A percentile compares a stretch with the other conserved stretches of the same genome.
Conservation (phyloP, 129 eudicot genomes). For the Flaveria trinervia region DNA sequence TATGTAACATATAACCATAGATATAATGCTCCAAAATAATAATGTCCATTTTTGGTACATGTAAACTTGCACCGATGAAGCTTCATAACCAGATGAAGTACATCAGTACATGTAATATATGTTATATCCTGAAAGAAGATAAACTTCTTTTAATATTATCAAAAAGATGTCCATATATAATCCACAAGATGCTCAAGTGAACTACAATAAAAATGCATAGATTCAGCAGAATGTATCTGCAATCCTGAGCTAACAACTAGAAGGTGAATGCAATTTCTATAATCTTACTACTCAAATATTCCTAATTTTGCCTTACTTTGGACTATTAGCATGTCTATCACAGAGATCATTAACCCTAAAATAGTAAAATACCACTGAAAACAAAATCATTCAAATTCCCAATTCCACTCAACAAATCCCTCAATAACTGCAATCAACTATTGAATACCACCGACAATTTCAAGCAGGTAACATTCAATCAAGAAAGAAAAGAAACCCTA, state of each 20-base stretch:
- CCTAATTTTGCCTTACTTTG: background rate
- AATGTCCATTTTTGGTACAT: background rate
- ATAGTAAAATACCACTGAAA: conserved; percentile 13
- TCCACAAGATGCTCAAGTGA: background rate
- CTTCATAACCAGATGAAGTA: background rate
- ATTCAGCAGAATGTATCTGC: background rate
- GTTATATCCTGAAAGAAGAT: conserved; percentile 12
- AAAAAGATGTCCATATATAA: background rate
- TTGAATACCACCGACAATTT: background rate
- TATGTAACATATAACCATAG: background rate
- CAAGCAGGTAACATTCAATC: background rate
- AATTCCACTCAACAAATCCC: background rate
- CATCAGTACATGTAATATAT: background rate
- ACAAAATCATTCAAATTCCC: background rate
- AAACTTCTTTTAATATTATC: background rate
- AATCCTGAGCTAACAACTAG: background rate
- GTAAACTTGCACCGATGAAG: conserved; percentile 8
- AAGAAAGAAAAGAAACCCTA: background rate
- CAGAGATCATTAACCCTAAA: conserved; percentile 22
- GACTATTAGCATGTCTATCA: background rate
- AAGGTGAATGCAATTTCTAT: background rate
- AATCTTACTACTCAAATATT: background rate
- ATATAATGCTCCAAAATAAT: background rate
- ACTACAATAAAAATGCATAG: too few relatives aligned
- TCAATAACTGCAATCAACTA: background rate